Base-by-base conservation (phyloP, 805 yeast genomes). In the Huiozyma naganishii region DNA sequence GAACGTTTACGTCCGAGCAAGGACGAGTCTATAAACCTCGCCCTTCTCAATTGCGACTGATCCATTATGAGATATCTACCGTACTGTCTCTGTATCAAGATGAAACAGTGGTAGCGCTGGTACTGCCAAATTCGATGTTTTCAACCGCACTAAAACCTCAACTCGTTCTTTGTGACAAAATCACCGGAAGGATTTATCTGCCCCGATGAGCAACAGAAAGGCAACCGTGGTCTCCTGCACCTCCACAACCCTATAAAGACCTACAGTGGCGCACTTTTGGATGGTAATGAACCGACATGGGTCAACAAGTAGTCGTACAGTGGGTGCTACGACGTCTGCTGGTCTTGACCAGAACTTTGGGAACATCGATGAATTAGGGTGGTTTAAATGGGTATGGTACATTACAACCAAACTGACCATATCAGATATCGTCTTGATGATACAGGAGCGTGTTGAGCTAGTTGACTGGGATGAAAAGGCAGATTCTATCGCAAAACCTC, bases 381-480 rank as follows among this genome's bases (percentile, higher is more conserved):
- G 45, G 46, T 30, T 51, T 7, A 35, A 39, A 27, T 42, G 39
- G 29, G 10, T 42, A 4, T 33, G 43, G 5, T 45, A 44, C 7
- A n/a, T 46, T 27, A 23, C 48, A 4, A 48, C 51, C 4, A 17
- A 17, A 17, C 17, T 43, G 34, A 40, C 49, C 2, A 44, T 47
- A 6, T 43, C 43, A 1, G 66, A 62, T 43, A 37, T 56, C 43
- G 45, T 50, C 11, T 12, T 61, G 32, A 32, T 41, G 2, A 5
- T 57, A 1, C 47, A 49, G 40, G 66, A 62, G 47, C 37, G 45
- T 12, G 27, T 57, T 4, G 57, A 49, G 29, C 29, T 51, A 4
- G 53, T 59, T 8, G 63, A 61, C 43, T 61, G 66, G 65, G 64
- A 60, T 40, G 35, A 49, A 1, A 56, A 57, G 39, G 52, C 58